Conservation (phyloP, 805 yeast species). For the Pichia cephalocereana region DNA sequence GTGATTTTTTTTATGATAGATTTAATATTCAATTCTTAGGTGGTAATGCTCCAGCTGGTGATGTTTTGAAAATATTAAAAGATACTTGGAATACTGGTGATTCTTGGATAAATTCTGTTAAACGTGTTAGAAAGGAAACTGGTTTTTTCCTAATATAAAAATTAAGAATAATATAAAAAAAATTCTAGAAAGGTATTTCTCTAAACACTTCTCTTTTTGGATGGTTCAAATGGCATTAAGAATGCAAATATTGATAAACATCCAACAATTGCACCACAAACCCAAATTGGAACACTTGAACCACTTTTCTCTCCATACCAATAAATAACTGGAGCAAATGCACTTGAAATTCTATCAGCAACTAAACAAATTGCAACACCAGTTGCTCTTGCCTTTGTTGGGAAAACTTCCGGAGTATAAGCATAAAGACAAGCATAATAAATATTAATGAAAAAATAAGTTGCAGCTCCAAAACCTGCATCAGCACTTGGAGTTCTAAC, state of each 20-base stretch:
- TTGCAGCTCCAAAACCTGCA: constrained; percentile 40
- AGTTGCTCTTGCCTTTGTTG: constrained; percentile 44
- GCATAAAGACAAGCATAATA: constrained; percentile 56
- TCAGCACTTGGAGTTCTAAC: constrained; percentile 47
- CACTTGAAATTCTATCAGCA: constrained; percentile 42
- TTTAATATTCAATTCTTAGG: constrained; percentile 9
- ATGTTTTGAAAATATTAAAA: constrained; percentile 5
- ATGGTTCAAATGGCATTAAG: constrained; percentile 43
- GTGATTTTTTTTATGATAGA: constrained; percentile 5
- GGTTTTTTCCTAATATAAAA: constrained; percentile 4
- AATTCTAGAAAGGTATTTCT: not conserved
- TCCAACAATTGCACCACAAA: constrained; percentile 48
- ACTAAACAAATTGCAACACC: constrained; percentile 53
- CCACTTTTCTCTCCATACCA: constrained; percentile 39
- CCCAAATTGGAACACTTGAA: constrained; percentile 53
- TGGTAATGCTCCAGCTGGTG: constrained; percentile 7
- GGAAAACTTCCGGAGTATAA: constrained; percentile 58
- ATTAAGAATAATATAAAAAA: not conserved
- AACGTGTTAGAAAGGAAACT: constrained; percentile 2
- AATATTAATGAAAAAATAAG: constrained; percentile 39
- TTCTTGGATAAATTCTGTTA: constrained; percentile 7
- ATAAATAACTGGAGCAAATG: constrained; percentile 49
- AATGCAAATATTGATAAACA: constrained; percentile 34
- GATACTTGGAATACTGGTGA: constrained; percentile 8
- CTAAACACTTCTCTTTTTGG: constrained; percentile 28